Evolutionary conservation across 1,284 basidiomycete species (phyloP), one percentile per base, ranked within the genome.

Genomic region (Austroboletus niveus): DNA sequence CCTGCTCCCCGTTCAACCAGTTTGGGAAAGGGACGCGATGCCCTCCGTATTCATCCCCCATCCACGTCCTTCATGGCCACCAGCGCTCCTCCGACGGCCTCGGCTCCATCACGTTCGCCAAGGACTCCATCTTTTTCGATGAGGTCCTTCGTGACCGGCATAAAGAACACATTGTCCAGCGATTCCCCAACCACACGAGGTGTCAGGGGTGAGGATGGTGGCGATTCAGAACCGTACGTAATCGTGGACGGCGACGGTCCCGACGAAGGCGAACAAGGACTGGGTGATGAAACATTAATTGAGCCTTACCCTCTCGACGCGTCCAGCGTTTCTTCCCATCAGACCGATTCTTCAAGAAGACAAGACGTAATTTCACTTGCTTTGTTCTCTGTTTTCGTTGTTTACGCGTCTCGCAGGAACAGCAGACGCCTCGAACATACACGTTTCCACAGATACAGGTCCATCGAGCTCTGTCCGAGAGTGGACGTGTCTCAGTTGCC

Each of bases 381-480:
- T 29, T 29, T 29, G 29, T 29, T 8, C 29, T 6, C 4, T 2
- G 8, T 9, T 8, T 29, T 8, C 6, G 2, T 29, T 29, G 34
- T 35, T 35, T n/a, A 14, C 34, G 8, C 50, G 6, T 6, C 29
- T 9, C 29, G 42, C 17, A 63, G 55, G 55, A 36, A 22, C 56
- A 55, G 45, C 38, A 50, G 41, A 55, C 58, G 7, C 61, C 60
- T 46, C 55, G 56, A 47, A 56, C 47, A 31, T 54, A 54, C 17
- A 32, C 41, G 8, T 60, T 61, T 41, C 55, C 64, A 10, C 62
- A 63, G 17, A 63, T 69, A 14, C 66, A 69, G 46, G 47, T 68
- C 5, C 52, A 57, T 5, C 55, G 42, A 38, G 9, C 55, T 6
- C 59, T 50, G 4, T 68, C 67, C 12, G 63, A 69, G 11, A 27